A percentile compares a stretch with the other conserved stretches of the same genome.
phyloP scores from a whole-genome alignment of 306 rosid genomes.

The barrel medic (Medicago truncatula) region DNA sequence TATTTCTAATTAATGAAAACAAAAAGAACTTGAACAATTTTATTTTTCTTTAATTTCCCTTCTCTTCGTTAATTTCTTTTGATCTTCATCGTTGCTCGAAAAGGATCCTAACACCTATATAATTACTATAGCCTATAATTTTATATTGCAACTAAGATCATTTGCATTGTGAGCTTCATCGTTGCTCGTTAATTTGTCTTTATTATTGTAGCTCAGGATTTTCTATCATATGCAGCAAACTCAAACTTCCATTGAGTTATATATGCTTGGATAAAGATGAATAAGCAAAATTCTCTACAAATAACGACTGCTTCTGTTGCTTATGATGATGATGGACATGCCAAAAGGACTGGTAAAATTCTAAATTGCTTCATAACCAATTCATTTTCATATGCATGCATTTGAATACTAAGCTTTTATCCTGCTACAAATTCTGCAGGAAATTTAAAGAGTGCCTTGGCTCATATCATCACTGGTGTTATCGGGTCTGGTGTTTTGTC shows the following conservation, averaged over 20 bases:
- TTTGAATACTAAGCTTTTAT: constrained; percentile 29
- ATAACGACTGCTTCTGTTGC: constrained; percentile 37
- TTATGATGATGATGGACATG: constrained; percentile 67
- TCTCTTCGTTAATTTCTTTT: no score
- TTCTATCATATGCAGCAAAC: constrained; percentile 29
- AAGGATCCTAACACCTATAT: no score
- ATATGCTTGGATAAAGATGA: constrained; percentile 51
- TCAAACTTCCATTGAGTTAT: constrained; percentile 33
- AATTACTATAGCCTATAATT: no score
- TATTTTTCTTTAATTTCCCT: no score
- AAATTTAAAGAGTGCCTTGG: constrained; percentile 57
- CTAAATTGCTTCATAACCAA: constrained; percentile 16
- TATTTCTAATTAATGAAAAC: no score
- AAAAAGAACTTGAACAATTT: no score
- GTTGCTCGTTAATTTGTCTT: neutral
- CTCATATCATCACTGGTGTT: constrained; percentile 78
- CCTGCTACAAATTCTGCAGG: constrained; percentile 41
- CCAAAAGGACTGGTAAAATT: constrained; percentile 58
- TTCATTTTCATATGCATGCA: constrained; percentile 13
- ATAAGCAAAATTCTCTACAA: constrained; percentile 51
- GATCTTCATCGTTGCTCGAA: no score
- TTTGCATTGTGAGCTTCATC: no score
- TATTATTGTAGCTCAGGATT: neutral
- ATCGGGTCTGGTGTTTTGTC: constrained; percentile 79
- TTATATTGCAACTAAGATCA: no score